Evolutionary conservation across 2,329 filamentous ascomycete species (phyloP), one percentile per base, ranked within the genome.

Genomic region (Geosmithia morbida): DNA sequence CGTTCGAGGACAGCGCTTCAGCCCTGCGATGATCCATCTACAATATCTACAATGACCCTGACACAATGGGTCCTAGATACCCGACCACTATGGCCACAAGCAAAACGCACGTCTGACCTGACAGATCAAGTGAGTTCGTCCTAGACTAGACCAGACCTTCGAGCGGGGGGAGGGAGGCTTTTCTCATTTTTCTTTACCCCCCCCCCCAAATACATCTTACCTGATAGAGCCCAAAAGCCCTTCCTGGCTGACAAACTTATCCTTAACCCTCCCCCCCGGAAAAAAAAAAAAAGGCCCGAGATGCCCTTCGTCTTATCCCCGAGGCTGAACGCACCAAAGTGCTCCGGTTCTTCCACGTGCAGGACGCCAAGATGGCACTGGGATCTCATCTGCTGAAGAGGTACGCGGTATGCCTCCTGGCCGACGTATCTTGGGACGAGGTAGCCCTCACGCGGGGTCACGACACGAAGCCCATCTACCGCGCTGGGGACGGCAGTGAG

Each of bases 331-430:
- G 73, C 51, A 60, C 71, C 46, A 62, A 65, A 14, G 74, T 81
- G 30, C 69, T 80, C 8, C 69, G 69, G 49, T 86, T 78, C 65
- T 76, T 78, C 65, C 77, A 81, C 60, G 67, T 82, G 54, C 70
- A 75, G 57, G 85, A 89, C 63, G 85, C 85, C 47, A 84, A 83
- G 59, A 83, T 88, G 73, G 75, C 76, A 45, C 71, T 90, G 41
- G 82, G 66, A 20, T 89, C 85, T 17, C 75, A 81, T 42, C 72
- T 90, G 45, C 69, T 89, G 50, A 90, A 90, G 66, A 81, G 83
- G 48, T 72, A 81, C 54, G 79, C 76, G 56, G 75, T 88, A 52
- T 70, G 75, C 48, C 72, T 74, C 54, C 70, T 73, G 48, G 69
- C 74, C 50, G 63, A 63, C 47, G 67, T 83, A 18, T 67, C 79